phyloP scores from a whole-genome alignment of 192 early-diverging fungal genomes.

The Linnemannia zychae region DNA sequence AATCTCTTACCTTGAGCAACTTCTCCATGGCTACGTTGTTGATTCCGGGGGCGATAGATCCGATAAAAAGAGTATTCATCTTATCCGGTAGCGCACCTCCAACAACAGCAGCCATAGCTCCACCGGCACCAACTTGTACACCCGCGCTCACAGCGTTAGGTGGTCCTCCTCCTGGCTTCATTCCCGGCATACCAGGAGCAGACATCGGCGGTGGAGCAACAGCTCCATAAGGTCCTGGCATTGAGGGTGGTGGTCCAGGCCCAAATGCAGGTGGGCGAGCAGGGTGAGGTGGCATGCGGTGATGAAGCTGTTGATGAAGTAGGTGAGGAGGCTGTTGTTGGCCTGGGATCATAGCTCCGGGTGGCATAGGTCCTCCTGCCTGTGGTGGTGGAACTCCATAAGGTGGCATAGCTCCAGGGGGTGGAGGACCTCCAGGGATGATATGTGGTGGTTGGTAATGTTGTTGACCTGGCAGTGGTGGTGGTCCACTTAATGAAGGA shows the following conservation, averaged over 20 bases:
- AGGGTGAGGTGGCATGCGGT: slow-evolving; percentile 15
- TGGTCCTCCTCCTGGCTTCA: neutral
- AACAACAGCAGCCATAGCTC: slow-evolving; percentile 20
- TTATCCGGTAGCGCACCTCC: slow-evolving; percentile 65
- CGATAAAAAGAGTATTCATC: slow-evolving; percentile 79
- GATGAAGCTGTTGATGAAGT: slow-evolving; percentile 12
- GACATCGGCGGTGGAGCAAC: slow-evolving; percentile 9
- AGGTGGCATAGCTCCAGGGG: neutral
- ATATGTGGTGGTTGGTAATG: slow-evolving; percentile 25
- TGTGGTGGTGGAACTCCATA: slow-evolving; percentile 16
- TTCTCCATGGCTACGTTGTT: slow-evolving; percentile 75
- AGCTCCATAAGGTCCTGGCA: slow-evolving; percentile 23
- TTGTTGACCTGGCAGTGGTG: slow-evolving; percentile 26
- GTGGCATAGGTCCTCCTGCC: slow-evolving; percentile 6
- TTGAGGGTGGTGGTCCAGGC: slow-evolving; percentile 20
- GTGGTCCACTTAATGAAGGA: slow-evolving; percentile 23
- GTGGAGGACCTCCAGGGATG: slow-evolving; percentile 14
- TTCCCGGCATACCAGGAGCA: neutral
- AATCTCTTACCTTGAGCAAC: slow-evolving; percentile 67
- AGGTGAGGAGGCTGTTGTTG: neutral
- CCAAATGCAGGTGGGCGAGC: slow-evolving; percentile 5
- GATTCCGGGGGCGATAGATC: slow-evolving; percentile 76
- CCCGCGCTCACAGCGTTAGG: neutral
- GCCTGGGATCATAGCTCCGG: slow-evolving; percentile 1
- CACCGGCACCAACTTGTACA: neutral